Conservation (phyloP, 129 eudicot species). For the Cynara cardunculus region DNA sequence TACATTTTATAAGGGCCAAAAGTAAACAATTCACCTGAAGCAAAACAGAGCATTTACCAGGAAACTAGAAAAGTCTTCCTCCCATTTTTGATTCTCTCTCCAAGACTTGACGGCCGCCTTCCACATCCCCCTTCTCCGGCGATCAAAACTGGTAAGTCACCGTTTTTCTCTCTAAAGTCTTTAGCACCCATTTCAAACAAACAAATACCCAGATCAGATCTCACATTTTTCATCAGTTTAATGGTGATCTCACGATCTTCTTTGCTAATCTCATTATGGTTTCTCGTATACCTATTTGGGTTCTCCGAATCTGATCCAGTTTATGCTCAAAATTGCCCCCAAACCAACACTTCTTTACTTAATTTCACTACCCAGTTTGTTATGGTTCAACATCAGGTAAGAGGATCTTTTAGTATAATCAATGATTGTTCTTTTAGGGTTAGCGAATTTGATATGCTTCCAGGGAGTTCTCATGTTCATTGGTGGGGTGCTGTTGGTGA, state of each 20-base stretch:
- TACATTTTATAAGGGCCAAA: constrained; percentile 1
- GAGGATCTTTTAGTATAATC: constrained; percentile 62
- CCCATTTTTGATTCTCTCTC: constrained; percentile 3
- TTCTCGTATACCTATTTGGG: constrained; percentile 14
- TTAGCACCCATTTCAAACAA: not conserved
- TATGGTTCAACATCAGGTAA: constrained; percentile 86
- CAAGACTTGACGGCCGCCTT: constrained; percentile 14
- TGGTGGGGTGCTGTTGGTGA: constrained; percentile 95
- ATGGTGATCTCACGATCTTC: constrained; percentile 18
- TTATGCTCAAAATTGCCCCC: constrained; percentile 38
- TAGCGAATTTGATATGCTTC: constrained; percentile 79
- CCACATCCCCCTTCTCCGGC: constrained; percentile 22
- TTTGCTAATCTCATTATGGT: constrained; percentile 16
- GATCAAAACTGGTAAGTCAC: constrained; percentile 9
- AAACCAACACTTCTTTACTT: constrained; percentile 47
- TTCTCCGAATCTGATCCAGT: constrained; percentile 25
- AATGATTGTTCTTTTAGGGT: constrained; percentile 91
- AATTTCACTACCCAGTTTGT: constrained; percentile 58
- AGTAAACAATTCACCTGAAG: not conserved
- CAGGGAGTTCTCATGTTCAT: constrained; percentile 74
- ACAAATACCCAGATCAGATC: constrained; percentile 30
- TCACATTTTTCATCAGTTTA: constrained; percentile 8
- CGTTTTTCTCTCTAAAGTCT: not conserved
- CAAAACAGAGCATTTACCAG: constrained; percentile 19
- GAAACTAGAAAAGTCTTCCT: constrained; percentile 27